Conservation (phyloP, 192 early-diverging fungal genomes). For the Coemansia biformis region DNA sequence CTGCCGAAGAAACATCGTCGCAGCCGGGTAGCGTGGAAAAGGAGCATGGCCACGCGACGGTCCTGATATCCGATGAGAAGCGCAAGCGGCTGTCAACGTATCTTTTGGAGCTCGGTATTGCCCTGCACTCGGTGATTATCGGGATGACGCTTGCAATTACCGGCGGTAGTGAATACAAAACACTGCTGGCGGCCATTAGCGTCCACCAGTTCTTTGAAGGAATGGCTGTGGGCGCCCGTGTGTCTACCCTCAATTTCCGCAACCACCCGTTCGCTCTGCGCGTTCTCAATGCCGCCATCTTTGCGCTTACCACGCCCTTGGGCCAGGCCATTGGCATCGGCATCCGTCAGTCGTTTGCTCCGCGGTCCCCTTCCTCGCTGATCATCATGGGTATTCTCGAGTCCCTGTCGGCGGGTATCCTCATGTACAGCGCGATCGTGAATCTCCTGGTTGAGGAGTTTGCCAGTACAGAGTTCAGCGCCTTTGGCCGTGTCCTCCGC, state of each 20-base stretch:
- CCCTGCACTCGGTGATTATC: slow-evolving; percentile 70
- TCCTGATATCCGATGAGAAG: slow-evolving; percentile 12
- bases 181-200: slow-evolving; percentile 60
- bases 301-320: slow-evolving; percentile 76
- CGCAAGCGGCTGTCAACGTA: slow-evolving; percentile 56
- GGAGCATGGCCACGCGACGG: slow-evolving; percentile 24
- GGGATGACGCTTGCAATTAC: slow-evolving; percentile 65
- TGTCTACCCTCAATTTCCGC: slow-evolving; percentile 50
- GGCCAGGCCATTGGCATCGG: slow-evolving; percentile 76
- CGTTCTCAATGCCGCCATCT: slow-evolving; percentile 55
- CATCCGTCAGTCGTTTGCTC: slow-evolving; percentile 58
- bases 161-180: slow-evolving; percentile 51
- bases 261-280: slow-evolving; percentile 39
- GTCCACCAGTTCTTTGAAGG: slow-evolving; percentile 80
- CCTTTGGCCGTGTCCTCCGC: slow-evolving; percentile 26
- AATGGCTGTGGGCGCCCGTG: slow-evolving; percentile 68
- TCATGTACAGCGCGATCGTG: slow-evolving; percentile 72
- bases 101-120: slow-evolving; percentile 72
- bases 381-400: slow-evolving; percentile 74
- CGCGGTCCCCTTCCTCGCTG: slow-evolving; percentile 50
- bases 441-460: slow-evolving; percentile 72
- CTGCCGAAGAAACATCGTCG: too few relatives aligned
- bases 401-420: slow-evolving; percentile 71
- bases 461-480: slow-evolving; percentile 51
- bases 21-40: too few relatives aligned